phyloP scores from a whole-genome alignment of 208 protist species.

The Entamoeba invadens region DNA sequence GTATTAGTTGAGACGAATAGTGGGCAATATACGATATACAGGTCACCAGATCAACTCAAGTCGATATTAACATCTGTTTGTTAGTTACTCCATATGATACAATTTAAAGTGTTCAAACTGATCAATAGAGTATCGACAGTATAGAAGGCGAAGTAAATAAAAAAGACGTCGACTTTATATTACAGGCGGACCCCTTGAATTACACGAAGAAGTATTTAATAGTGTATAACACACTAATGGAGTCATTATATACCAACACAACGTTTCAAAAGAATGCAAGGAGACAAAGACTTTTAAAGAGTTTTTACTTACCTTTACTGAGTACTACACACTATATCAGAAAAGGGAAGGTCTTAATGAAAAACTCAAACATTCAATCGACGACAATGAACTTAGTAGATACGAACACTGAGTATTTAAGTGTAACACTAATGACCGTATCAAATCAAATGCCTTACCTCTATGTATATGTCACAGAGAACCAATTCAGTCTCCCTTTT shows the following conservation, averaged over 20 bases:
- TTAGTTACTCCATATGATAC: background rate
- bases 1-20: background rate
- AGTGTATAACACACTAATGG: background rate
- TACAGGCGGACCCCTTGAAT: background rate
- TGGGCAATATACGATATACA: background rate
- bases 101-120: background rate
- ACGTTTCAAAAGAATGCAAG: background rate
- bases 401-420: too few relatives aligned
- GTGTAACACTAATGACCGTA: background rate
- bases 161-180: background rate
- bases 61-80: background rate
- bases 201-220: background rate
- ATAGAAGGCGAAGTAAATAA: background rate
- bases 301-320: background rate
- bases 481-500: background rate
- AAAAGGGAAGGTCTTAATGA: background rate
- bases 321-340: background rate
- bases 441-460: background rate
- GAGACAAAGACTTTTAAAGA: background rate
- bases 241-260: background rate
- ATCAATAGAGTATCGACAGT: background rate
- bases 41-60: background rate
- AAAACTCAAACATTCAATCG: background rate
- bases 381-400: too few relatives aligned
- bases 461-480: background rate